Base-by-base conservation (phyloP, 805 yeast genomes). In the Myxozyma vanderwaltii region DNA sequence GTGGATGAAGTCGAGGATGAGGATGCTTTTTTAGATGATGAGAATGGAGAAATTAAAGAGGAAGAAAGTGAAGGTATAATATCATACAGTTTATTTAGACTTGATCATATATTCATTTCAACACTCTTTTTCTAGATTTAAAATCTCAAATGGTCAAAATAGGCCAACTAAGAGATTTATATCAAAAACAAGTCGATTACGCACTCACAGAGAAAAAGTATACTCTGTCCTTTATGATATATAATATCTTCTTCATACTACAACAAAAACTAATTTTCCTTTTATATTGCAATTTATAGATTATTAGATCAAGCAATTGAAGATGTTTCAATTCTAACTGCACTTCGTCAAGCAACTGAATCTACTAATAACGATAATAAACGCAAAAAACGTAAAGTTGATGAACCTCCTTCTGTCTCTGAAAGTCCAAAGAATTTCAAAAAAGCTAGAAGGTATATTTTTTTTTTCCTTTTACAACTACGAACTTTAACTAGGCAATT, bases 311-410 rank as follows among this genome's bases (percentile, higher is more conserved):
- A 62, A 55, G 55, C 64, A 5, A 17, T 44, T 4, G 64, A 60
- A 43, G 61, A 59, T 31, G 58, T 59, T 5, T 51, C 56, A 17
- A 54, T 54, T 23, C 23, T 61, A 15, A 40, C 38, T 13, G 59
- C 65, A n/a, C 35, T 55, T 10, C 55, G 64, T n/a, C 63, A 62
- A 41, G 61, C 65, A 2, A 51, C 58, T 4, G 57, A 51, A 29
- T 38, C 57, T 3, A 19, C 19, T 8, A 12, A 19, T 7, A 26
- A 33, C 7, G 65, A 62, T 6, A 44, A 48, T 35, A 62, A 62
- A 31, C 64, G 65, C 21, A 62, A 62, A 47, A 62, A 62, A 40
- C 51, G 65, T 10, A 62, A 62, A 59, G 58, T 48, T 39, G 65
- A 62, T 6, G 65, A 62, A 19, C 23, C 31, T 4, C 53, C 63